Base-by-base conservation (phyloP, 2,329 filamentous ascomycete genomes). In the Curvularia sp. region DNA sequence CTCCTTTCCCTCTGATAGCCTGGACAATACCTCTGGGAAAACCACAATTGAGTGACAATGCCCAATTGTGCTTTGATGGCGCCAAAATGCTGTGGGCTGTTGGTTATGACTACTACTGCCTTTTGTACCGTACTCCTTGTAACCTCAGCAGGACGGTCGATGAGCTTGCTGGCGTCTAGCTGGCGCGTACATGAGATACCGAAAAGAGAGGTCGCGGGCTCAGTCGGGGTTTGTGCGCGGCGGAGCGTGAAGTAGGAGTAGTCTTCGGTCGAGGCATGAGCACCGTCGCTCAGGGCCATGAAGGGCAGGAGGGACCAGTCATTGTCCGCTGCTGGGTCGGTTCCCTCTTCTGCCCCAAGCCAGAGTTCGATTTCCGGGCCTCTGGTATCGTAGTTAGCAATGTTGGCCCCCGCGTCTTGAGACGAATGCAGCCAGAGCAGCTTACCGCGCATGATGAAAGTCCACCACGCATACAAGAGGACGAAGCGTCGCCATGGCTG, bases 61-160 rank as follows among this genome's bases (percentile, higher is more conserved):
- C 91, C 90, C 63, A 99, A 81, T 66, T 95, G 89, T 78, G 98
- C 92, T 70, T 94, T 88, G 75, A 99, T 81, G 80, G 95, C 91
- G 55, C 93, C 93, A 77, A 99, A 96, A 71, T 88, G 88, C 73
- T 95, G 91, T 8, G 95, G 95, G 63, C 88, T 92, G 77, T 97
- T 92, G 54, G 92, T 93, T 67, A 99, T 92, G 55, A 97, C 93
- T 46, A 99, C 94, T 3, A 99, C 93, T 13, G 94, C 95, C 81
- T 99, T 99, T 77, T 99, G 95, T 42, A 99, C 95, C 1, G 95
- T 97, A 60, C 92, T 97, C 61, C 95, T 86, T n/a, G 95, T 99
- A 51, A 99, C 95, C 57, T 98, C 94, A 50, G 90, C 83, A 0
- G 93, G 90, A 28, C 92, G 87, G 73, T 91, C 88, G 65, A 92